Base-by-base conservation (phyloP, 1,139 yeast genomes). In the Geotrichum citri-aurantii region DNA sequence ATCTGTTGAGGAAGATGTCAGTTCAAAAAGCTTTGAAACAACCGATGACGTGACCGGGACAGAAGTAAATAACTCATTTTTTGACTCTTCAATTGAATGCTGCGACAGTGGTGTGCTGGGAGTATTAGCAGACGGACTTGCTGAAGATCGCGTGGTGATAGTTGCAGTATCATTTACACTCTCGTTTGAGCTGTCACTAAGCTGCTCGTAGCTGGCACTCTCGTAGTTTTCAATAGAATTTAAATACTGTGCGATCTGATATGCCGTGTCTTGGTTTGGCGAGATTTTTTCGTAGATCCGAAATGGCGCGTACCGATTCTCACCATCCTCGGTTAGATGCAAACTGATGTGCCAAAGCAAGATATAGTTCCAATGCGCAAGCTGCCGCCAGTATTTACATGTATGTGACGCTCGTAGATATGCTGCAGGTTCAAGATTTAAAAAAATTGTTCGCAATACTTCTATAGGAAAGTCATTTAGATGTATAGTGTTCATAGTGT, bases 381-480 rank as follows among this genome's bases (percentile, higher is more conserved):
- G 12, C 21, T 48, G 55, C 23, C 62, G 46, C 61, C 61, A 60
- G 37, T 48, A 48, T 7, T 40, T 14, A 37, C 58, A 60, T 14
- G 59, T 50, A 10, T 60, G 62, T n/a, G 54, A 40, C 3, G 56
- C 62, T 48, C 27, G 31, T 2, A 60, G 54, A 47, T 55, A 60
- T 19, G 59, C 55, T n/a, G 50, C 23, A 5, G 62, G 61, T 10
- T 58, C 52, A 11, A 60, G 44, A 50, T 27, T 42, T 12, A 60
- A 42, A 42, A 60, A 54, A n/a, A 58, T 51, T 7, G 54, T 40
- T 48, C 61, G 48, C 49, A 60, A 24, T 17, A 60, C 61, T 56
- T 60, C 62, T 47, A 54, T 50, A 26, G 62, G 62, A 33, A 60
- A 54, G 51, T 60, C 61, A 52, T 54, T 56, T 42, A 59, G 50